Evolutionary conservation across 179 eudicot genomes (phyloP).

Genomic region (Dionaea muscipula): DNA sequence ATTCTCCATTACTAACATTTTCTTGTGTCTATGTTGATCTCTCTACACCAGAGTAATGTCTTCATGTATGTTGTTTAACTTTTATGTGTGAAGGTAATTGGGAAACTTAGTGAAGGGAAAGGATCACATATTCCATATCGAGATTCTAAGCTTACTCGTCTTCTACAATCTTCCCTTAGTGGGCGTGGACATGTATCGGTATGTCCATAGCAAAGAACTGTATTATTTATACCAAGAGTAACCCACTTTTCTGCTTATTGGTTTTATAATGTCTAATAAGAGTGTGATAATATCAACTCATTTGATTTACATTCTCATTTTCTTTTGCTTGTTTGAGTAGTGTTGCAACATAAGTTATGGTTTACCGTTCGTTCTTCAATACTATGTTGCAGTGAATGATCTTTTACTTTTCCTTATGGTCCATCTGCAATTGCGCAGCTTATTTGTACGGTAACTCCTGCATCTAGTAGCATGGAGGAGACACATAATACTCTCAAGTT

Average conservation of each 20-base stretch:
- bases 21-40: too few relatives aligned
- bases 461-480: conserved; percentile 96
- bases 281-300: too few relatives aligned
- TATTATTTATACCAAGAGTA: too few relatives aligned
- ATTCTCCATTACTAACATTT: not conserved
- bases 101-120: conserved; percentile 96
- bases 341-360: not conserved
- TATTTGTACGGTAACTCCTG: conserved; percentile 95
- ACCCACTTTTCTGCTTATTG: too few relatives aligned
- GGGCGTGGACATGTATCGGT: conserved; percentile 99
- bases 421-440: conserved; percentile 38
- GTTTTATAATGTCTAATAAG: too few relatives aligned
- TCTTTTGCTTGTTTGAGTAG: too few relatives aligned
- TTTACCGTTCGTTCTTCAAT: not conserved
- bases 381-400: not conserved
- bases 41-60: too few relatives aligned
- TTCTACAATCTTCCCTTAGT: conserved; percentile 85
- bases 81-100: conserved; percentile 59
- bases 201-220: conserved; percentile 23
- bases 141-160: conserved; percentile 96
- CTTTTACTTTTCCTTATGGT: not conserved
- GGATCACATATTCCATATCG: conserved; percentile 92
- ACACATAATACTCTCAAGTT: conserved; percentile 94
- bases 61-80: conserved; percentile 2
- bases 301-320: too few relatives aligned